Conservation (phyloP, 352 stramenopile species). For the Phytophthora pluvialis region DNA sequence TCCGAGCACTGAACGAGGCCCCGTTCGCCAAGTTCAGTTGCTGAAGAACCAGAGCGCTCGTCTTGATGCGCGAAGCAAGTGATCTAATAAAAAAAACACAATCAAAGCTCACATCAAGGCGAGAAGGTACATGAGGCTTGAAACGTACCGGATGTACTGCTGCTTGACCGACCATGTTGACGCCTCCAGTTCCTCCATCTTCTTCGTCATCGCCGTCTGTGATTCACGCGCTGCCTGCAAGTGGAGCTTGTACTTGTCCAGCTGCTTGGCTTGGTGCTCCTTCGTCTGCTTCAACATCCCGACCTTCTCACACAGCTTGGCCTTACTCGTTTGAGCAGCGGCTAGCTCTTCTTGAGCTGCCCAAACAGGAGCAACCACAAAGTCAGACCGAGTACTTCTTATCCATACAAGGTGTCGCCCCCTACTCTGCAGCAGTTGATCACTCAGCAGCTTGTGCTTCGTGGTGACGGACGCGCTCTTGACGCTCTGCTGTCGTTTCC, state of each 20-base stretch:
- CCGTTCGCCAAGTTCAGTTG: slow-evolving; percentile 43
- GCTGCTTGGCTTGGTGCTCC: slow-evolving; percentile 46
- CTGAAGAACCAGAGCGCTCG: slow-evolving; percentile 51
- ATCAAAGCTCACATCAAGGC: neutral
- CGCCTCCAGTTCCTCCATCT: slow-evolving; percentile 48
- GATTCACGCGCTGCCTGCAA: slow-evolving; percentile 54
- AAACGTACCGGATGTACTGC: slow-evolving; percentile 59
- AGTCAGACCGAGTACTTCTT: neutral
- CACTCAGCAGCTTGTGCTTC: slow-evolving; percentile 59
- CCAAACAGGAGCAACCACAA: neutral
- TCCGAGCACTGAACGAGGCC: slow-evolving; percentile 25
- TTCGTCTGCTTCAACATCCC: slow-evolving; percentile 61
- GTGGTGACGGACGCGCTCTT: slow-evolving; percentile 51
- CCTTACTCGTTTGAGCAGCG: slow-evolving; percentile 46
- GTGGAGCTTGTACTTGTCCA: slow-evolving; percentile 53
- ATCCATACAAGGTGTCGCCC: neutral
- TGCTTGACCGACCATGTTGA: slow-evolving; percentile 52
- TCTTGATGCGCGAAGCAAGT: slow-evolving; percentile 62
- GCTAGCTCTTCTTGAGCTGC: slow-evolving; percentile 68
- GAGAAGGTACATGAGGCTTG: neutral
- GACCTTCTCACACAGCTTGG: slow-evolving; percentile 64
- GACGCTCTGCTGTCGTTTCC: slow-evolving; percentile 46
- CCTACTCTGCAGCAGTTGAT: slow-evolving; percentile 61
- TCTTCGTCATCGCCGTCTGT: slow-evolving; percentile 50
- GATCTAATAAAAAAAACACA: slow-evolving; percentile 41